Evolutionary conservation across 2,329 filamentous ascomycete genomes (phyloP).

Genomic region (Pseudogymnoascus sp.): DNA sequence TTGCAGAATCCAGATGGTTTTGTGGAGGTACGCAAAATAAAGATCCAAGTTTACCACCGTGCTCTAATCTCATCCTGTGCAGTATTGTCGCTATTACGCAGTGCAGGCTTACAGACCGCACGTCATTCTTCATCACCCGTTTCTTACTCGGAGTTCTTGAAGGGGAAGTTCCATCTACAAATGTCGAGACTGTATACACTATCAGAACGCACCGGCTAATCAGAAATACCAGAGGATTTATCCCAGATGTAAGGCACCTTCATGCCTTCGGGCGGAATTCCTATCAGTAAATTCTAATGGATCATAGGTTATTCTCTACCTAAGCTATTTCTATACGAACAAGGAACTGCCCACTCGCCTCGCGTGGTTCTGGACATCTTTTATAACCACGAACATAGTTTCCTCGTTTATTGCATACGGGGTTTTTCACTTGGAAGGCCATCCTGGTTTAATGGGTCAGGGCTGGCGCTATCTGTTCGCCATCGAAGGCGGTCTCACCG

Average conservation of each 20-base stretch:
- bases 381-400: slow-evolving; percentile 40
- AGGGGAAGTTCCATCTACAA: slow-evolving; percentile 10
- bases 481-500: slow-evolving; percentile 37
- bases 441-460: slow-evolving; percentile 43
- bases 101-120: slow-evolving; percentile 35
- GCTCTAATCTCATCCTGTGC: slow-evolving; percentile 29
- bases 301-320: slow-evolving; percentile 41
- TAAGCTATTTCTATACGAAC: slow-evolving; percentile 63
- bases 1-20: slow-evolving; percentile 37
- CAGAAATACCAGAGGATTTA: slow-evolving; percentile 41
- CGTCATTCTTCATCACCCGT: slow-evolving; percentile 36
- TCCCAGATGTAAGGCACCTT: slow-evolving; percentile 38
- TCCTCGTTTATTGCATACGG: slow-evolving; percentile 47
- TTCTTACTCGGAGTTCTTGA: slow-evolving; percentile 27
- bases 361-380: slow-evolving; percentile 56
- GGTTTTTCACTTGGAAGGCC: slow-evolving; percentile 44
- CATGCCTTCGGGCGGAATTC: too few species aligned
- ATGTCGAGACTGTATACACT: too few species aligned
- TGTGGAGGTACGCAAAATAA: background rate
- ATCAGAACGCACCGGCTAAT: too few species aligned
- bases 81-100: slow-evolving; percentile 41
- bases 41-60: too few species aligned
- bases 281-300: too few species aligned
- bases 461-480: slow-evolving; percentile 53
- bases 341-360: slow-evolving; percentile 53